Evolutionary conservation across 495 filamentous ascomycete species (phyloP).

Genomic region (Trypethelium eluteriae): DNA sequence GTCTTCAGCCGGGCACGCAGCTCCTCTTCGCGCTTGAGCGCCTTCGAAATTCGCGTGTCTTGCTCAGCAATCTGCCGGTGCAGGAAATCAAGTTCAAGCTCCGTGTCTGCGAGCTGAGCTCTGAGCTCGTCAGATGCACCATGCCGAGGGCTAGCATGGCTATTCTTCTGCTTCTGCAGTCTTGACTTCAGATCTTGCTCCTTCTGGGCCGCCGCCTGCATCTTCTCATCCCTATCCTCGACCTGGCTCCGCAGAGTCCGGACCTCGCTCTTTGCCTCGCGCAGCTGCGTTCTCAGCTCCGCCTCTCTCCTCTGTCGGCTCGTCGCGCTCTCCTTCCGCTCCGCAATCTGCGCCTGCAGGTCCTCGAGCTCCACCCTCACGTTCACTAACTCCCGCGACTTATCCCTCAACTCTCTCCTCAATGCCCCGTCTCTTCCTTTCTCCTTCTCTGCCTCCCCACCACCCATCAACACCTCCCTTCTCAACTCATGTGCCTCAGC

Average conservation of each 20-base stretch:
- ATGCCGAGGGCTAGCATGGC: background rate
- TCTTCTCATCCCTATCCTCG: slow-evolving; percentile 21
- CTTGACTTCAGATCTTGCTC: slow-evolving; percentile 23
- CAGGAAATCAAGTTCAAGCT: slow-evolving; percentile 15
- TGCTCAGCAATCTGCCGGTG: slow-evolving; percentile 20
- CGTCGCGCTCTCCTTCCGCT: slow-evolving; percentile 23
- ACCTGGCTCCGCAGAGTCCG: slow-evolving; percentile 18
- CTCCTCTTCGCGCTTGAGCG: slow-evolving; percentile 17
- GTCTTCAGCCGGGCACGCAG: slow-evolving; percentile 17
- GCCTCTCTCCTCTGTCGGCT: slow-evolving; percentile 24
- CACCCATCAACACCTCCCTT: slow-evolving; percentile 16
- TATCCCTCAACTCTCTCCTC: slow-evolving; percentile 22
- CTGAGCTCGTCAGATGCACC: slow-evolving; percentile 5
- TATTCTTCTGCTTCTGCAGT: slow-evolving; percentile 12
- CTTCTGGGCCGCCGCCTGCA: slow-evolving; percentile 15
- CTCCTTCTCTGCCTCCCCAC: slow-evolving; percentile 17
- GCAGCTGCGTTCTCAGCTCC: slow-evolving; percentile 22
- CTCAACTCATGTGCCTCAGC: slow-evolving; percentile 26
- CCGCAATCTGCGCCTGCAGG: slow-evolving; percentile 16
- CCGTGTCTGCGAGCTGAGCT: slow-evolving; percentile 19
- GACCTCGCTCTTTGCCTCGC: slow-evolving; percentile 22
- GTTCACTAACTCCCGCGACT: slow-evolving; percentile 20
- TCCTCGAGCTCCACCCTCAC: slow-evolving; percentile 20
- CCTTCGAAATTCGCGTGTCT: slow-evolving; percentile 12
- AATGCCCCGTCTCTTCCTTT: slow-evolving; percentile 20